These are phyloP conservation scores for Thozetella sp. DNA, from an alignment of 495 filamentous ascomycete species.

Conservation along the genomic window DNA sequence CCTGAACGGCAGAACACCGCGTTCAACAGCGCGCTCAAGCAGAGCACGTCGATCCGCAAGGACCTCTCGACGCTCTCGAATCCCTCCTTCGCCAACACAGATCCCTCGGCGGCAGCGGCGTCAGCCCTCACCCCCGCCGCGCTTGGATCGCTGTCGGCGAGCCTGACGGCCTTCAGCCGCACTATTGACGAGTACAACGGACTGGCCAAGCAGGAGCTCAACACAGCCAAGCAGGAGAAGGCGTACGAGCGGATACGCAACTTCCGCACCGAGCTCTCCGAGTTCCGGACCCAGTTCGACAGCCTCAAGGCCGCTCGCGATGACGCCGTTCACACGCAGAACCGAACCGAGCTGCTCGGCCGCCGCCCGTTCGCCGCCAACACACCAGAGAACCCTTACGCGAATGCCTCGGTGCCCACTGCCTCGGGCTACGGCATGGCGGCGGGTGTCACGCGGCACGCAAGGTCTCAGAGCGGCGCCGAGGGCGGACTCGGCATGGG, in stretches of 20 bases:
- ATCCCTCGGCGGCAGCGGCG: constrained; percentile 36
- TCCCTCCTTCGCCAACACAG: constrained; percentile 58
- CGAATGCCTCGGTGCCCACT: constrained; percentile 49
- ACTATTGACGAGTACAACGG: constrained; percentile 92
- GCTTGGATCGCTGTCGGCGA: constrained; percentile 63
- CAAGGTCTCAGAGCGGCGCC: constrained; percentile 23
- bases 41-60: constrained; percentile 82
- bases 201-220: constrained; percentile 84
- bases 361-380: constrained; percentile 83
- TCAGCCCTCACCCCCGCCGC: constrained; percentile 47
- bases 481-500: constrained; percentile 50
- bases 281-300: constrained; percentile 78
- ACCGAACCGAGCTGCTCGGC: constrained; percentile 84
- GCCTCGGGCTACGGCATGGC: constrained; percentile 23
- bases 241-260: constrained; percentile 82
- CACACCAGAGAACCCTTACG: constrained; percentile 96
- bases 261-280: constrained; percentile 79
- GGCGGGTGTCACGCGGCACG: constrained; percentile 24
- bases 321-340: constrained; percentile 70
- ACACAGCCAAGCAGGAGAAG: constrained; percentile 86
- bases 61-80: constrained; percentile 78
- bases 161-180: constrained; percentile 83
- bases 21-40: constrained; percentile 95
- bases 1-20: constrained; percentile 67
- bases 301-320: constrained; percentile 73